These are phyloP conservation scores for Amoebophrya sp. DNA, from an alignment of 169 alveolate genomes.

Conservation along the genomic window DNA sequence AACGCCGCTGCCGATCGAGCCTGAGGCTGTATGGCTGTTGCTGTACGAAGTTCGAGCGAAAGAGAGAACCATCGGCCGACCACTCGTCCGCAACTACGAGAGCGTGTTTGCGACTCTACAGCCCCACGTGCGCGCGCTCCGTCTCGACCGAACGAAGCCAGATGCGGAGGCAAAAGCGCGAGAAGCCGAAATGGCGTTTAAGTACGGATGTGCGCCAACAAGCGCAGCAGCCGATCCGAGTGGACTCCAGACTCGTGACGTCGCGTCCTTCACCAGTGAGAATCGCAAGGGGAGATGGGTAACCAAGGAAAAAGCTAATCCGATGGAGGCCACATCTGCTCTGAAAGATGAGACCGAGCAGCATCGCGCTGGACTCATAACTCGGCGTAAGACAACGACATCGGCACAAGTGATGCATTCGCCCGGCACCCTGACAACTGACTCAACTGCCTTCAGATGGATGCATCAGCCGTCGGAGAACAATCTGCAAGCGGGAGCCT, in stretches of 20 bases:
- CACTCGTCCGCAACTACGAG: conserved; percentile 17
- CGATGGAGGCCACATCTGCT: too few species aligned
- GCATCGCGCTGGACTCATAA: too few species aligned
- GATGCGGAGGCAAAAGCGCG: not conserved
- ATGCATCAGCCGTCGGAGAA: too few species aligned
- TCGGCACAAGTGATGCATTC: too few species aligned
- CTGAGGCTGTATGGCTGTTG: not conserved
- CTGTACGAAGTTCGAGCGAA: not conserved
- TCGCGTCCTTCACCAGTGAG: not conserved
- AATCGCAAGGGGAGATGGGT: not conserved
- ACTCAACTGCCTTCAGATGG: too few species aligned
- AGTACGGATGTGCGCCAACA: not conserved
- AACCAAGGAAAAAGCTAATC: not conserved
- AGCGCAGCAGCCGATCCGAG: not conserved
- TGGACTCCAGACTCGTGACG: not conserved
- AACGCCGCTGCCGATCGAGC: not conserved
- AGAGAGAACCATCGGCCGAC: not conserved
- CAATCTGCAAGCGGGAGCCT: too few species aligned
- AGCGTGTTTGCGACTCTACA: not conserved
- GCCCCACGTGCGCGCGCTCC: not conserved
- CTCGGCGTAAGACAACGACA: too few species aligned
- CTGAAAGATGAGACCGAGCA: too few species aligned
- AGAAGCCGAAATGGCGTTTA: not conserved
- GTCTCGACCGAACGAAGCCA: not conserved
- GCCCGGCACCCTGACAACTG: too few species aligned